Evolutionary conservation across 345 rosid genomes (phyloP).

Genomic region (Hibiscus mutabilis): DNA sequence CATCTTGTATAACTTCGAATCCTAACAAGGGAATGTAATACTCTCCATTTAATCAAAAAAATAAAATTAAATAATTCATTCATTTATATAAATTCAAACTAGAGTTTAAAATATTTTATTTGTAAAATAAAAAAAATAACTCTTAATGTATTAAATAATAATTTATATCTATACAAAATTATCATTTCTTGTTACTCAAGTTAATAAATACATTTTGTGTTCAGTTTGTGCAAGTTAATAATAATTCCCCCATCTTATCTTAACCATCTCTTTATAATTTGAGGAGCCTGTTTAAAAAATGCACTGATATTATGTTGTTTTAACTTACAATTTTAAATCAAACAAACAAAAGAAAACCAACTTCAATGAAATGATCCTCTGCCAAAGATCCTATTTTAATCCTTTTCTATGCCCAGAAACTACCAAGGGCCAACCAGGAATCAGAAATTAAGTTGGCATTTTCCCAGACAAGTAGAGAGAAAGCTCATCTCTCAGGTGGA

Average conservation of each 20-base stretch:
- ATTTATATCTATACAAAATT: too few relatives aligned
- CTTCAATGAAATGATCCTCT: background rate
- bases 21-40: too few relatives aligned
- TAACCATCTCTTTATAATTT: background rate
- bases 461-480: conserved; percentile 32
- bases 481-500: conserved; percentile 37
- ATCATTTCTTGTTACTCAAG: background rate
- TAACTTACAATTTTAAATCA: background rate
- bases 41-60: too few relatives aligned
- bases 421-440: background rate
- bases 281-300: background rate
- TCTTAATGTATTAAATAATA: too few relatives aligned
- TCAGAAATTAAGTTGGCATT: conserved; percentile 19
- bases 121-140: too few relatives aligned
- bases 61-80: too few relatives aligned
- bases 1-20: too few relatives aligned
- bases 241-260: background rate
- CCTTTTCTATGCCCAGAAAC: too few relatives aligned
- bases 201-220: background rate
- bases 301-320: background rate
- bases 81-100: too few relatives aligned
- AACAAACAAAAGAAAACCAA: conserved; percentile 2
- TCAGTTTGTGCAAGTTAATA: background rate
- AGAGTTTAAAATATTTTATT: too few relatives aligned
- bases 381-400: conserved; percentile 2